Evolutionary conservation across 352 stramenopile genomes (phyloP).

Genomic region (Stephanocyclus meneghinianus): DNA sequence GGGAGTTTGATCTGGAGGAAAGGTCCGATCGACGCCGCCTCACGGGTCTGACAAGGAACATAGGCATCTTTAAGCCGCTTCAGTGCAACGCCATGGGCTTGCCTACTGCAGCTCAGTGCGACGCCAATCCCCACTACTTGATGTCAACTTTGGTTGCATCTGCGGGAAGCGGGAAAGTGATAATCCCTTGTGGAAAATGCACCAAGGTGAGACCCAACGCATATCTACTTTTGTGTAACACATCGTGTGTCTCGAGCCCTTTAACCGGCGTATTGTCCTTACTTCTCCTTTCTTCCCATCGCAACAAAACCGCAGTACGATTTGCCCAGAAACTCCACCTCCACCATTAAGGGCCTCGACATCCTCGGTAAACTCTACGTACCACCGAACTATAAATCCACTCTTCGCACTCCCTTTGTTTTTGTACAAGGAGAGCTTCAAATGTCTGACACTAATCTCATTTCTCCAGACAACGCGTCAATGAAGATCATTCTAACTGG

Average conservation of each 20-base stretch:
- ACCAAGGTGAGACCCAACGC: constrained; percentile 11
- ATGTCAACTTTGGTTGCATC: constrained; percentile 17
- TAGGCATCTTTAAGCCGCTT: constrained; percentile 8
- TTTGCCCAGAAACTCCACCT: constrained; percentile 4
- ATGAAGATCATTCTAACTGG: constrained; percentile 62
- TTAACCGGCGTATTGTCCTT: no score
- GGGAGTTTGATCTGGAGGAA: neutral
- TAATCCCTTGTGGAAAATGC: constrained; percentile 43
- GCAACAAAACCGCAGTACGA: constrained; percentile 26
- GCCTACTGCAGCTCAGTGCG: constrained; percentile 17
- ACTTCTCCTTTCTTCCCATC: no score
- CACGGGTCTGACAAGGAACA: neutral
- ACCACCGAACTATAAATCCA: constrained; percentile 49
- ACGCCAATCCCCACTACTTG: constrained; percentile 3
- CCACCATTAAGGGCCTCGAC: constrained; percentile 43
- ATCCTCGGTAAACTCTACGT: constrained; percentile 62
- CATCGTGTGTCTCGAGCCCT: no score
- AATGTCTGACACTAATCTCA: constrained; percentile 53
- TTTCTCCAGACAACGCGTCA: constrained; percentile 39
- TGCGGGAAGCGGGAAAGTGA: constrained; percentile 4
- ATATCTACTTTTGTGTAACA: no score
- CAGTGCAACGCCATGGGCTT: constrained; percentile 6
- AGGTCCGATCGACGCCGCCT: neutral
- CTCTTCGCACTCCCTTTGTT: constrained; percentile 57
- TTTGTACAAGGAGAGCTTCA: constrained; percentile 68